Base-by-base conservation (phyloP, 768 basidiomycete genomes). In the Hortiboletus campestris region DNA sequence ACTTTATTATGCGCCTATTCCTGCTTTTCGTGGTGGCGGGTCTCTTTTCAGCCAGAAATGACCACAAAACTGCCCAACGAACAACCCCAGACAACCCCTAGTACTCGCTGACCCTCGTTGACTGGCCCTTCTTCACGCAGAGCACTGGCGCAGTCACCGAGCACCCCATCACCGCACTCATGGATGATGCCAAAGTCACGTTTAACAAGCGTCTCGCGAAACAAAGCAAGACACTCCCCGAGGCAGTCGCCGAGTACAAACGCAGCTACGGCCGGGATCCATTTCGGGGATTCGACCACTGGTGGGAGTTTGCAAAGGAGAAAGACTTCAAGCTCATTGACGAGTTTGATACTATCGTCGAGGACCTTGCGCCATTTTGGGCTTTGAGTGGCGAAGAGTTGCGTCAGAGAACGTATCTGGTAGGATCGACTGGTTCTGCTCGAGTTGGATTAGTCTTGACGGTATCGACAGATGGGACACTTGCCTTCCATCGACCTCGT, bases 301-400 rank as follows among this genome's bases (percentile, higher is more conserved):
- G 96, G 96, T 96, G 85, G 82, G 67, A 72, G 43, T 98, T 93
- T 70, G 89, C 87, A 14, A 74, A 80, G 68, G 76, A 83, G 53
- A 81, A 92, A 70, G 73, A 81, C 7, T 86, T 91, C 45, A 82
- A 85, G 63, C 83, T 98, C 73, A 77, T 89, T 6, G 96, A 98
- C 70, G 96, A 98, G 68, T 98, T 93, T 64, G 91, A 92, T 56
- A 79, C 81, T 6, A 78, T 96, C n/a, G 66, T 82, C 34, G 77
- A 80, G 49, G 96, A 98, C 67, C 73, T 99, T 47, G 83, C 79
- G 22, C 94, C 95, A 1, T 98, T 94, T 70, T 93, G 89, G 86
- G 70, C 79, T 9, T 66, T 97, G 36, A 76, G 80, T 8, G 88
- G 89, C 0, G 80, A 77, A 52, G 91, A 96, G 67, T 65, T 97